These are phyloP conservation scores for Pestalotiopsis sp. DNA, from an alignment of 2,329 filamentous ascomycete genomes.

Conservation along the genomic window DNA sequence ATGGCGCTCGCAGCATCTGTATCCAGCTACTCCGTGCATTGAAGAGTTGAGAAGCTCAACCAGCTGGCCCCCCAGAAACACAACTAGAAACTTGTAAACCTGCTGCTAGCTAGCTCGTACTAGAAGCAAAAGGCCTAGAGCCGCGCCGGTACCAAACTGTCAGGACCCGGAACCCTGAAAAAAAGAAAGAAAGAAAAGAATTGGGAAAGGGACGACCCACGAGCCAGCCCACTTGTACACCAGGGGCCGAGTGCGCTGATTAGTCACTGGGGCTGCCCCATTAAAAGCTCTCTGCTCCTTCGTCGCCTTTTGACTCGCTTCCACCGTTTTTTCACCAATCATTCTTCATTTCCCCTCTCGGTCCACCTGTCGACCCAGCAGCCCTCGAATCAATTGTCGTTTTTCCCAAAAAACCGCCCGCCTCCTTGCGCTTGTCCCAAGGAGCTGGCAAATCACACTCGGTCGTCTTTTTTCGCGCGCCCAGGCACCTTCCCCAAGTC, in stretches of 20 bases:
- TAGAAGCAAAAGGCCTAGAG: not conserved
- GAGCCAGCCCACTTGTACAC: not conserved
- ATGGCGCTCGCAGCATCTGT: not conserved
- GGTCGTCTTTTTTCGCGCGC: not conserved
- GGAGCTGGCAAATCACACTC: constrained; percentile 12
- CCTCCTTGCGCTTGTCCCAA: constrained; percentile 13
- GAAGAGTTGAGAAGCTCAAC: too few relatives aligned
- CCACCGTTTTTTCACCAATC: constrained; percentile 38
- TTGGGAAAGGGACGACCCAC: constrained; percentile 6
- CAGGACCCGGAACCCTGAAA: not conserved
- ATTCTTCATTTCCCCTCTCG: constrained; percentile 29
- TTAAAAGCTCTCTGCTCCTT: constrained; percentile 34
- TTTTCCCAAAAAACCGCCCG: constrained; percentile 19
- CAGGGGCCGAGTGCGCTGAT: constrained; percentile 31
- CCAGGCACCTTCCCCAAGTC: not conserved
- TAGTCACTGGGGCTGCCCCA: constrained; percentile 35
- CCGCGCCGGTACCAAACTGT: not conserved
- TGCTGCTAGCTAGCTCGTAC: not conserved
- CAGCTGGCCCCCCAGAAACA: too few relatives aligned
- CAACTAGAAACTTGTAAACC: too few relatives aligned
- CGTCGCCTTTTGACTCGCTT: constrained; percentile 34
- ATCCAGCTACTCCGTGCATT: not conserved
- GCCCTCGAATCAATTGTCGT: constrained; percentile 34
- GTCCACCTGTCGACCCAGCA: constrained; percentile 33
- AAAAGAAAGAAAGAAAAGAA: not conserved